These are phyloP conservation scores for Phragmites australis DNA, from an alignment of 176 grass and related monocot species.

Conservation along the genomic window DNA sequence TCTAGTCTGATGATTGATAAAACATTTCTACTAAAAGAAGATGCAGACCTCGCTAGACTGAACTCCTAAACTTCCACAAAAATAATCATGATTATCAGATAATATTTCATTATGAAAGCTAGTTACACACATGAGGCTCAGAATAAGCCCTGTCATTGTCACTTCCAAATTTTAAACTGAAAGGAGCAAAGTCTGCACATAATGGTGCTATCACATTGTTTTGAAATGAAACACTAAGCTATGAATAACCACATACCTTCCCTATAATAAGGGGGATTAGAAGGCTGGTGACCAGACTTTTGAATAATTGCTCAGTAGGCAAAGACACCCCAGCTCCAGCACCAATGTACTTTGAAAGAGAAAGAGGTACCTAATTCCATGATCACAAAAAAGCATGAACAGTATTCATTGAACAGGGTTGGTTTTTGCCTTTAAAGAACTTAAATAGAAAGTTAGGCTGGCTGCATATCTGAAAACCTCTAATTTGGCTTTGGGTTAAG, in stretches of 20 bases:
- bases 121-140: not conserved
- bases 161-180: constrained; percentile 32
- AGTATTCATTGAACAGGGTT: not conserved
- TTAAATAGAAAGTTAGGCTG: not conserved
- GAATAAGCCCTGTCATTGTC: not conserved
- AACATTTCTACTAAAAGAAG: constrained; percentile 25
- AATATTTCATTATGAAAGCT: not conserved
- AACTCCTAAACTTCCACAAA: no score
- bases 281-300: constrained; percentile 72
- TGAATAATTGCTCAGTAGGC: constrained; percentile 76
- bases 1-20: constrained; percentile 33
- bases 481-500: not conserved
- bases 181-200: not conserved
- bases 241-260: constrained; percentile 55
- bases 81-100: no score
- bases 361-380: constrained; percentile 71
- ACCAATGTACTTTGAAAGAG: constrained; percentile 78
- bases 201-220: constrained; percentile 1
- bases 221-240: constrained; percentile 17
- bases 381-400: constrained; percentile 20
- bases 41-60: constrained; percentile 5
- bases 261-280: constrained; percentile 76
- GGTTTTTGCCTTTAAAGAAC: constrained; percentile 14
- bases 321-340: constrained; percentile 67
- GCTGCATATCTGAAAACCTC: not conserved